Evolutionary conservation across 768 basidiomycete species (phyloP), one percentile per base, ranked within the genome.

Genomic region (Goffeauzyma gilvescens): DNA sequence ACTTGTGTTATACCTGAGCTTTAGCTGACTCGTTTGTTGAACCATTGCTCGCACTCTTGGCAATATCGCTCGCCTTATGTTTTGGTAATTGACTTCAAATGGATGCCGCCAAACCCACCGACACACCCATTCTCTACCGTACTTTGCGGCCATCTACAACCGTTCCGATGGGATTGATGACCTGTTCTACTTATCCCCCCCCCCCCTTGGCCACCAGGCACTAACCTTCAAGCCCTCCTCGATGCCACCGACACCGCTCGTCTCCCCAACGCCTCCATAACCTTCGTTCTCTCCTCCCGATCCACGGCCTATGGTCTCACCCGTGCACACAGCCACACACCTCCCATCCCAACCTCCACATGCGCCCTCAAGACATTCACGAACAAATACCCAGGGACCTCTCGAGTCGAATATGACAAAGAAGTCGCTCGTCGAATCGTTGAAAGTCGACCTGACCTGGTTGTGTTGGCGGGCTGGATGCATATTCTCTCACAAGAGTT

Each of bases 381-480:
- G 5, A 83, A 81, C 59, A 66, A 71, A 0, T 68, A 81, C 56
- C 75, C 78, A 1, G 75, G 72, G 18, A 74, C 74, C 51, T 80
- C 81, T 4, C 69, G 90, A 15, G 67, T 72, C 34, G 82, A 90
- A 58, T 95, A 93, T 64, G 90, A 90, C 57, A 65, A 68, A 2
- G 81, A 83, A 57, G 72, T 89, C 1, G 84, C 83, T 6, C 65
- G 72, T 24, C 70, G 75, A 40, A 75, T 85, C 3, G 55, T 80
- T 5, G 58, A 64, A 20, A 72, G 68, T n/a, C 44, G 45, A 24
- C 90, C 90, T 0, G 83, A 95, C 63, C 60, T 90, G 20, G 73
- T 96, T 36, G 81, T 96, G 6, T 71, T 96, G n/a, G 93, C 90
- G 0, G 93, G 93, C 0, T 98, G 86, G 84, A 95, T 98, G 90